Percentiles rank a stretch among this genome's conserved stretches.
phyloP scores from a whole-genome alignment of 148 eudicot genomes.

The Chenopodium formosanum region DNA sequence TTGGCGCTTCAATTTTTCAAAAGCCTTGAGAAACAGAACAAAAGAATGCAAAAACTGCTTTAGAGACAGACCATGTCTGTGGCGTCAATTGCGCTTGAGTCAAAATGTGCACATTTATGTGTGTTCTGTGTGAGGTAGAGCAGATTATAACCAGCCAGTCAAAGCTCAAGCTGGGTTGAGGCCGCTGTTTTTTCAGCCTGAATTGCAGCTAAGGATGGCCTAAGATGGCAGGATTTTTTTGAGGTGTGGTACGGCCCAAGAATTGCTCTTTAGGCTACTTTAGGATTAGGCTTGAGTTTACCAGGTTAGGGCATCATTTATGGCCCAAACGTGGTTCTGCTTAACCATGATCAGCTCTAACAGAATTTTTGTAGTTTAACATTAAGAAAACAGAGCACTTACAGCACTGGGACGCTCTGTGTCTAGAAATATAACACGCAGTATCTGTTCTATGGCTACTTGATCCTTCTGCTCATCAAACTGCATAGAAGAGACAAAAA shows the following conservation, averaged over 20 bases:
- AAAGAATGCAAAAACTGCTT: background rate
- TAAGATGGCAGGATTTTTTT: background rate
- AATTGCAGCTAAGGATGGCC: background rate
- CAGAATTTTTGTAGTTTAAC: background rate
- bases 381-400: constrained; percentile 30
- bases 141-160: background rate
- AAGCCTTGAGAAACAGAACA: constrained; percentile 49
- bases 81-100: background rate
- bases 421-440: constrained; percentile 84
- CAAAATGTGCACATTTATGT: background rate
- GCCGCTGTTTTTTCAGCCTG: too few species aligned
- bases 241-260: background rate
- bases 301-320: background rate
- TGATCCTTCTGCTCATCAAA: constrained; percentile 97
- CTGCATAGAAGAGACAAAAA: constrained; percentile 33
- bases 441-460: constrained; percentile 86
- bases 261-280: background rate
- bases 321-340: background rate
- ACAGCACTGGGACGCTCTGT: constrained; percentile 76
- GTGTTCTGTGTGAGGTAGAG: background rate
- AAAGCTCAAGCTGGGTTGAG: background rate
- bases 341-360: background rate
- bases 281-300: background rate
- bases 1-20: constrained; percentile 82
- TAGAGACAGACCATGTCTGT: background rate